Evolutionary conservation across 225 moss, liverwort and hornwort species (phyloP), one percentile per base, ranked within the genome.

Genomic region (Straminergon stramineum): DNA sequence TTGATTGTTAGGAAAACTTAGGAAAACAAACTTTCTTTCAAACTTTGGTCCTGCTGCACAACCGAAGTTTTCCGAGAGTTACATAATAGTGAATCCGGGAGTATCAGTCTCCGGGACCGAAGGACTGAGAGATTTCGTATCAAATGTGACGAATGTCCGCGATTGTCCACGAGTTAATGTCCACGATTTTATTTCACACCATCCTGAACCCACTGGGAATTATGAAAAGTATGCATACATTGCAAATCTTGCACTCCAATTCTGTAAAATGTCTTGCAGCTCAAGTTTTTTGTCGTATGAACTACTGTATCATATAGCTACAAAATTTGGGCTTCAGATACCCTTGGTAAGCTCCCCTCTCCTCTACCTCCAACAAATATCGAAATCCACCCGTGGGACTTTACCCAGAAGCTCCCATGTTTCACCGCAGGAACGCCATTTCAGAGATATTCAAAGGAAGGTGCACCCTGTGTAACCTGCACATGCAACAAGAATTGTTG

Each of bases 391-490:
- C 41, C 34, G 31, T 19, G 15, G 41, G 17, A 10, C 30, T 73
- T 39, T 13, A 45, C 57, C 86, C n/a, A 68, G 52, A 79, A 70
- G 18, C 24, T 35, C 15, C 55, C 32, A 14, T 53, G 80, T 35
- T 20, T 48, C 74, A 57, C 22, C 11, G 60, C 28, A 37, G 51
- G 4, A 9, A 85, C 10, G 32, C 11, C 34, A 58, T 43, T 24
- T 74, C 34, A 41, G 20, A 16, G 51, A 34, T 12, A n/a, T 16
- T 88, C 71, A 96, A 17, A 85, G 81, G 68, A 90, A 92, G 24
- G 31, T 85, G 82, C 95, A 96, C 30, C 91, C 91, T 7, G 86
- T 0, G 37, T 94, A 96, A 92, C 96, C 96, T 96, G 95, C 83
- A 91, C n/a, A 48, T 35, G 53, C 35, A 61, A 45, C 19, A 48